phyloP scores from a whole-genome alignment of 495 filamentous ascomycete species.

The Neurospora sp. region DNA sequence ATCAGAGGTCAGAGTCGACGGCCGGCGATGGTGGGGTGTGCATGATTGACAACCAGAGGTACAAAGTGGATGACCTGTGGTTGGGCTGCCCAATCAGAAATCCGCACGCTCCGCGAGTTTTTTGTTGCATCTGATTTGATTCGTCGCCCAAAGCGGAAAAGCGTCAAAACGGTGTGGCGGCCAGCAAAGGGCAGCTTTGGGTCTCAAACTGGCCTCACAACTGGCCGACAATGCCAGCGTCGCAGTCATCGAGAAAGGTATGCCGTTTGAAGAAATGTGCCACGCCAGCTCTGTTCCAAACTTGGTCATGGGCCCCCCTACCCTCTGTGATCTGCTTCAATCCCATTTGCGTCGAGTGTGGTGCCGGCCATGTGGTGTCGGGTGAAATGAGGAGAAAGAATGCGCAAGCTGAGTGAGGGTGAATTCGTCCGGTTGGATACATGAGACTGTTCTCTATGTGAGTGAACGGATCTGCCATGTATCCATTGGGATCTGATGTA shows the following conservation, averaged over 20 bases:
- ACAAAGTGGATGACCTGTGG: constrained; percentile 28
- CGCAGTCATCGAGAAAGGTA: not conserved
- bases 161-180: constrained; percentile 15
- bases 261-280: not conserved
- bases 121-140: constrained; percentile 20
- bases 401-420: not conserved
- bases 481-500: not conserved
- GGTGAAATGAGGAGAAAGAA: not conserved
- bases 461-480: not conserved
- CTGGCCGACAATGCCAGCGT: constrained; percentile 2
- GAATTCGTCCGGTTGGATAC: not conserved
- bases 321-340: not conserved
- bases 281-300: not conserved
- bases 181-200: constrained; percentile 11
- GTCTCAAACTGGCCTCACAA: not conserved
- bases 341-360: not conserved
- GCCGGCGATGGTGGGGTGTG: constrained; percentile 20
- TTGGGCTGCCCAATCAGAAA: constrained; percentile 36
- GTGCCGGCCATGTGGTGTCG: not conserved
- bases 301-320: not conserved
- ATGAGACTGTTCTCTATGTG: not conserved
- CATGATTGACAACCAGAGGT: constrained; percentile 29
- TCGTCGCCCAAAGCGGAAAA: constrained; percentile 20
- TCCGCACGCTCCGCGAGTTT: constrained; percentile 14
- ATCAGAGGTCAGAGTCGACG: constrained; percentile 20